Conservation (phyloP, 2,329 filamentous ascomycete genomes). For the Cercospora zeina region DNA sequence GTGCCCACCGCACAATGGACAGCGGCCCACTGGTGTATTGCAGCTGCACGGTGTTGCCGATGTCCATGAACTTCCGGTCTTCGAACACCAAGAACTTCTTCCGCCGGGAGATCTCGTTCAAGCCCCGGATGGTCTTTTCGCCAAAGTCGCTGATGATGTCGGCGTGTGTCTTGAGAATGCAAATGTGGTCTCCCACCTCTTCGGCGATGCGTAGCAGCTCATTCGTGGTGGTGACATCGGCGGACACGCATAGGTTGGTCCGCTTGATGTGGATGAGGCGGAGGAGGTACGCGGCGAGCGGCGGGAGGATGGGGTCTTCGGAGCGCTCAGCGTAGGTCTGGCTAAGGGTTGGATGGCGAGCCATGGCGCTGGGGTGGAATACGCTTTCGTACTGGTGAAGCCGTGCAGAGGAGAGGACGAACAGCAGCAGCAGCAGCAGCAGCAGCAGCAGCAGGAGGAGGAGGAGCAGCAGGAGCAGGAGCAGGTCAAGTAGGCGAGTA, state of each 20-base stretch:
- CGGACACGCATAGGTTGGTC: conserved; percentile 57
- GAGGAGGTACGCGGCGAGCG: conserved; percentile 52
- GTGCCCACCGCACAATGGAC: conserved; percentile 55
- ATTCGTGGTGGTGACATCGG: conserved; percentile 58
- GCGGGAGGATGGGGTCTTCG: conserved; percentile 45
- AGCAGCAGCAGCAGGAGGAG: not conserved
- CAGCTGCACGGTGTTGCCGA: conserved; percentile 57
- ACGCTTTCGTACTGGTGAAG: not conserved
- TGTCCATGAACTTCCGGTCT: conserved; percentile 58
- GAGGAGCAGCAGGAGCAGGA: not conserved
- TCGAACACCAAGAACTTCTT: conserved; percentile 57
- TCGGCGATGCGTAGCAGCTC: conserved; percentile 58
- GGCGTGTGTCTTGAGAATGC: conserved; percentile 61
- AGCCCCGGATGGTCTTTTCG: conserved; percentile 53
- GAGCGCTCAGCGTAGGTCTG: conserved; percentile 51
- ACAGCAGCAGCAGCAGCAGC: not conserved
- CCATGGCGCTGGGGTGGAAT: conserved; percentile 19
- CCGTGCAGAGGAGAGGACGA: not conserved
- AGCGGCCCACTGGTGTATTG: conserved; percentile 56
- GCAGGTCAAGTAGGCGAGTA: conserved; percentile 3
- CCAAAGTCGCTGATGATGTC: conserved; percentile 64
- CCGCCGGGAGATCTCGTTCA: conserved; percentile 51
- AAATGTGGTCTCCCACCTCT: conserved; percentile 61
- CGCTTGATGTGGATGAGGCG: conserved; percentile 53
- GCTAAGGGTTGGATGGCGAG: conserved; percentile 44